Evolutionary conservation across 768 basidiomycete genomes (phyloP).

Genomic region (Pleurotus salmoneostramineus): DNA sequence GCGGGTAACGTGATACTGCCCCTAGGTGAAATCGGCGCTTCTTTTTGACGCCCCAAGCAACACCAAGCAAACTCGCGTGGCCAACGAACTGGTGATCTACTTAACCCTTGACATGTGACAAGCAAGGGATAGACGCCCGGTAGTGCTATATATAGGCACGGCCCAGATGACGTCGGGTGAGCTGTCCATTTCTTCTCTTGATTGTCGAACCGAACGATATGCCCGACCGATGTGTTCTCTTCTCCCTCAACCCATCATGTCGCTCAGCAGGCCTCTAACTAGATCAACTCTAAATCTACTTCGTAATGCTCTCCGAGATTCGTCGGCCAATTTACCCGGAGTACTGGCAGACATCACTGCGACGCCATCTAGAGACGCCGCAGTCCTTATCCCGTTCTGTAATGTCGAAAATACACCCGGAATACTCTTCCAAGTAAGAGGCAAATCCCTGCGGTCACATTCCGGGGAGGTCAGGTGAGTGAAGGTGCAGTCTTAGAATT

Average conservation of each 20-base stretch:
- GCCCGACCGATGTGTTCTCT: not conserved
- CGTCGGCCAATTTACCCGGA: constrained; percentile 6
- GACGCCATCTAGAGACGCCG: constrained; percentile 39
- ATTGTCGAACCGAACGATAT: not conserved
- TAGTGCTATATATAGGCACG: no score
- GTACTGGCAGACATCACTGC: constrained; percentile 15
- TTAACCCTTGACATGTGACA: no score
- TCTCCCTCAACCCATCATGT: not conserved
- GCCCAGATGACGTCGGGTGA: no score
- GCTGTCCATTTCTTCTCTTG: no score
- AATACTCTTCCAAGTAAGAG: constrained; percentile 69
- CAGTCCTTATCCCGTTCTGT: constrained; percentile 74
- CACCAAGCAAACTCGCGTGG: no score
- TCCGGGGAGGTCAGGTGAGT: constrained; percentile 79
- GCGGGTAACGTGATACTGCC: no score
- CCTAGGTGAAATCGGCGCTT: no score
- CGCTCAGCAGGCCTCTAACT: constrained; percentile 5
- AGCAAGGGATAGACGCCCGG: no score
- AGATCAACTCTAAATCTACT: constrained; percentile 22
- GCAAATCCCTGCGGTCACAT: constrained; percentile 59
- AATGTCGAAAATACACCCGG: constrained; percentile 66
- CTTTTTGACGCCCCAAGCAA: no score
- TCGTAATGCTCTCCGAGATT: constrained; percentile 19
- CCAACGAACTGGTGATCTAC: no score
- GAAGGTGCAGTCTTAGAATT: not conserved